A percentile compares a stretch with the other conserved stretches of the same genome.
Evolutionary conservation across 352 stramenopile genomes (phyloP).

Genomic region (Plasmopara muralis): DNA sequence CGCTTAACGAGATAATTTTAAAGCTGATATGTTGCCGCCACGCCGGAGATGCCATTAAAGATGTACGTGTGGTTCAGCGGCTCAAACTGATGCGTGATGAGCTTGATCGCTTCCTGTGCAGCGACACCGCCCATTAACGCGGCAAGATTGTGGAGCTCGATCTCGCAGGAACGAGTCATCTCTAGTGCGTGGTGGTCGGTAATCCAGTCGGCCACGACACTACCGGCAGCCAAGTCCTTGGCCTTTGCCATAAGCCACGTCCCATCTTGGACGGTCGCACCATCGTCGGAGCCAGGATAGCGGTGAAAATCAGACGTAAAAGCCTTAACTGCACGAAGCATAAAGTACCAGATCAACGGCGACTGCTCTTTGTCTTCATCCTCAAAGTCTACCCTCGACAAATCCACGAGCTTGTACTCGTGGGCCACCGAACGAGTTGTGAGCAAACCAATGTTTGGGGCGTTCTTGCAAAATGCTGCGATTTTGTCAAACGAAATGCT

Average conservation of each 20-base stretch:
- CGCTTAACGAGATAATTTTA: constrained; percentile 25
- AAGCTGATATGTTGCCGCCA: constrained; percentile 65
- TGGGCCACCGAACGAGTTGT: constrained; percentile 75
- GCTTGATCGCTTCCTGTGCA: constrained; percentile 96
- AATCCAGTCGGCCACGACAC: constrained; percentile 42
- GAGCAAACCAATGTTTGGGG: constrained; percentile 77
- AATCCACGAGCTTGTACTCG: constrained; percentile 69
- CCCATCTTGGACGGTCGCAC: constrained; percentile 43
- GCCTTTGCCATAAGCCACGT: constrained; percentile 55
- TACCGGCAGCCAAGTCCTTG: constrained; percentile 29
- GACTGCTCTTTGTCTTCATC: constrained; percentile 84
- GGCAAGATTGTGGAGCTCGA: constrained; percentile 92
- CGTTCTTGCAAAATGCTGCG: constrained; percentile 90
- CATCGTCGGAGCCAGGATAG: constrained; percentile 79
- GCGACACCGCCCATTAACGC: constrained; percentile 94
- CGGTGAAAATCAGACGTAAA: constrained; percentile 48
- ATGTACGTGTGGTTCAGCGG: constrained; percentile 96
- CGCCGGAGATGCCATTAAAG: constrained; percentile 94
- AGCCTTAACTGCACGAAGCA: constrained; percentile 72
- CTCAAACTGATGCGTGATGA: constrained; percentile 97
- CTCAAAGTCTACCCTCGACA: constrained; percentile 65
- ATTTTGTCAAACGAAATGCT: constrained; percentile 65
- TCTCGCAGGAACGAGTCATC: constrained; percentile 88
- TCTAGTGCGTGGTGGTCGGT: constrained; percentile 80
- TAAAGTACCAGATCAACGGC: constrained; percentile 93